These are phyloP conservation scores for Aspergillus sp. DNA, from an alignment of 2,329 filamentous ascomycete genomes.

Conservation along the genomic window DNA sequence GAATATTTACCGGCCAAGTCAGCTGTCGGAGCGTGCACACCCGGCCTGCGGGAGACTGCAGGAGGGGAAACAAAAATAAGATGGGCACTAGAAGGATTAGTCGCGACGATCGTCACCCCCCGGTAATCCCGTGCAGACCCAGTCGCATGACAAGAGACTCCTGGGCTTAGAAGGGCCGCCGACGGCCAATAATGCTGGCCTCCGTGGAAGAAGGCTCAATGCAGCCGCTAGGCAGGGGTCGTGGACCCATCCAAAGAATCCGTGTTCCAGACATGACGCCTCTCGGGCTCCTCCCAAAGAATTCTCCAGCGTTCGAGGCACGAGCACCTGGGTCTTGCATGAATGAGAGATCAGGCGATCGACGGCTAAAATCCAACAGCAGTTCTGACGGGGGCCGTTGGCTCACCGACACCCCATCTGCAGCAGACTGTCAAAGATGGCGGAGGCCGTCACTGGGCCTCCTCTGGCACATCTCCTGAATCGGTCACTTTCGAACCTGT, in stretches of 20 bases:
- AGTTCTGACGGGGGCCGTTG: constrained; percentile 20
- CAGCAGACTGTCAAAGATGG: constrained; percentile 3
- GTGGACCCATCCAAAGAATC: constrained; percentile 13
- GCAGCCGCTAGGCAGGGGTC: constrained; percentile 14
- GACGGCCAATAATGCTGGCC: constrained; percentile 21
- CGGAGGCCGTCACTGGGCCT: background rate
- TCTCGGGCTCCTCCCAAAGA: constrained; percentile 10
- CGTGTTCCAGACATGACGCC: constrained; percentile 19
- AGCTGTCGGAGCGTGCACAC: constrained; percentile 32
- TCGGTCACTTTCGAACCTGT: constrained; percentile 4
- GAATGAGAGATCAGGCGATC: constrained; percentile 28
- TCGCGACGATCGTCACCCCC: constrained; percentile 30
- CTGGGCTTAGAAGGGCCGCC: constrained; percentile 24
- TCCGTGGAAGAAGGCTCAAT: constrained; percentile 13
- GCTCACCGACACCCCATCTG: constrained; percentile 29
- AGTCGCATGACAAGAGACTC: constrained; percentile 34
- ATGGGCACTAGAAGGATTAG: constrained; percentile 33
- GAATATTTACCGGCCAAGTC: constrained; percentile 25
- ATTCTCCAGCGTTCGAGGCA: constrained; percentile 22
- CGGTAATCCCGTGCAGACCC: constrained; percentile 34
- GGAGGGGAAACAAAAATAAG: constrained; percentile 29
- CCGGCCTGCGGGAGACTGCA: constrained; percentile 33
- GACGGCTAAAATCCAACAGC: constrained; percentile 23
- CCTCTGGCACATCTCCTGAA: background rate
- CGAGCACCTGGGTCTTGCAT: constrained; percentile 24